These are phyloP conservation scores for Teunomyces gatunensis DNA, from an alignment of 805 yeast species.

Conservation along the genomic window DNA sequence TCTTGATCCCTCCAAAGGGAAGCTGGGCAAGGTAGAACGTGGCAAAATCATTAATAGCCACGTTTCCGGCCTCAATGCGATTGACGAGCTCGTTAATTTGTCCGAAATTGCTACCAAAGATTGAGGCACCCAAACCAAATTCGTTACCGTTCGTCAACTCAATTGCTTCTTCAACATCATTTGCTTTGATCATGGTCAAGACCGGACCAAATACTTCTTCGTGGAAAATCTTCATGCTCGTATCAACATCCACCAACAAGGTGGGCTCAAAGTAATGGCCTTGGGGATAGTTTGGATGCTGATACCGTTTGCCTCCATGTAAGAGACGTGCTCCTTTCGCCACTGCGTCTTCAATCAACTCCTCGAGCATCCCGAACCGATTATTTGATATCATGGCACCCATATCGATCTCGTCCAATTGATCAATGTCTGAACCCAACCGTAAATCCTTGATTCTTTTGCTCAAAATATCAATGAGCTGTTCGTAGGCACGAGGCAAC, in stretches of 20 bases:
- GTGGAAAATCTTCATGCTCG: constrained; percentile 72
- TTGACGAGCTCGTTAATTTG: constrained; percentile 64
- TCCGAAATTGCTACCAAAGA: constrained; percentile 66
- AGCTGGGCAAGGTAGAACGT: constrained; percentile 93
- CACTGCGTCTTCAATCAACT: constrained; percentile 70
- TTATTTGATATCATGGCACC: constrained; percentile 90
- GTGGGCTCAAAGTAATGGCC: constrained; percentile 96
- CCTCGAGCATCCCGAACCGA: constrained; percentile 67
- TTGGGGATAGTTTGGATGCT: constrained; percentile 90
- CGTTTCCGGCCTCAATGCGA: constrained; percentile 76
- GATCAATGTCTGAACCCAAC: constrained; percentile 90
- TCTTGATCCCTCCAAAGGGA: constrained; percentile 94
- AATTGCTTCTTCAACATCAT: constrained; percentile 63
- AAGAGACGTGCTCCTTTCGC: constrained; percentile 75
- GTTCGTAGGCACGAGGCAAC: constrained; percentile 64
- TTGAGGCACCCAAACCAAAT: constrained; percentile 90
- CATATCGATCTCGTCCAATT: constrained; percentile 86
- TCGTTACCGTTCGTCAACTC: constrained; percentile 77
- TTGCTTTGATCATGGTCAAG: constrained; percentile 73
- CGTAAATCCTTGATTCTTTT: constrained; percentile 61
- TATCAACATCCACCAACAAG: constrained; percentile 74
- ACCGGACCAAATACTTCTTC: constrained; percentile 96
- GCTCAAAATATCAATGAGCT: constrained; percentile 54
- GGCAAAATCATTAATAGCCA: constrained; percentile 97
- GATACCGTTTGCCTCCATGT: constrained; percentile 75